Base-by-base conservation (phyloP, 441 rosid species). In the Adansonia rubrostipa region DNA sequence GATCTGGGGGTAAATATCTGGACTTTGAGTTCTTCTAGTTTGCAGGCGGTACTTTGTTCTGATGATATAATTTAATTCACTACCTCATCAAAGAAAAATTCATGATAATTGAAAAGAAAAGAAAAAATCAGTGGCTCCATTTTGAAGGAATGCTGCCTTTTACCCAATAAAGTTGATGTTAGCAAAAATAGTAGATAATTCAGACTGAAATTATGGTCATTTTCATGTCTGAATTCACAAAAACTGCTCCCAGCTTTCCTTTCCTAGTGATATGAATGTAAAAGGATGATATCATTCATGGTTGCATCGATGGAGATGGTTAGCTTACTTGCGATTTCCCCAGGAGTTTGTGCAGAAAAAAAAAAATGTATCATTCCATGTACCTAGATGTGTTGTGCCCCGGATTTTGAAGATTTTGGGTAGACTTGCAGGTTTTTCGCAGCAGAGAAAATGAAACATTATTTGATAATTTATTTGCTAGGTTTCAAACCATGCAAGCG, bases 21-120 rank as follows among this genome's bases (percentile, higher is more conserved):
- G 99, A 95, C 87, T 95, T 95, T 6, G 99, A 95, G 90, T 95
- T 95, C 86, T 95, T 95, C 81, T 95, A 90, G 86, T 68, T 20
- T 57, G 63, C 77, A 78, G 66, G 36, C 14, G 45, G 51, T 67
- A 60, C 66, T 77, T 79, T 69, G 76, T 53, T 63, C 72, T 76
- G 77, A 75, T 80, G 74, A 77, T 74, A 51, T 66, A 60, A 44
- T 9, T 79, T 53, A 72, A 71, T 53, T 78, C 56, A 57, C 71
- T 53, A 45, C 74, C 78, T 50, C 73, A 5, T 51, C 66, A 54
- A 78, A 78, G 57, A 71, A 60, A 73, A 20, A 24, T 45, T 71
- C 77, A 42, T 24, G 33, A 75, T 62, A 67, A 73, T 51, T 78
- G 76, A 75, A 84, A 86, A 72, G 61, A 50, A 11, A 48, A 15